These are phyloP conservation scores for Pleurotus tuber-regium DNA, from an alignment of 768 basidiomycete genomes.

Conservation along the genomic window DNA sequence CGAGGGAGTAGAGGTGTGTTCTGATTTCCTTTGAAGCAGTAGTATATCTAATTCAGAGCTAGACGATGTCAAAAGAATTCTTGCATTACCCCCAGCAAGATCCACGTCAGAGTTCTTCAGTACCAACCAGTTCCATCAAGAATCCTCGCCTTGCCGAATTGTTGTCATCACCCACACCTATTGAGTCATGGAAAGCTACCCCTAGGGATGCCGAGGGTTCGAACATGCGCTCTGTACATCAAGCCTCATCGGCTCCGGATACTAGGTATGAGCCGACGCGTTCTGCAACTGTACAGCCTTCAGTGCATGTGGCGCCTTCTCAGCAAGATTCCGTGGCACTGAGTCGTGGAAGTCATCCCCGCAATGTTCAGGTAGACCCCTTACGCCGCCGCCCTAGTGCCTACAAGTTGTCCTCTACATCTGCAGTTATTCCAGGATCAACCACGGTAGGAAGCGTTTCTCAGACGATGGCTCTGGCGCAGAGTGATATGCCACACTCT, in stretches of 20 bases:
- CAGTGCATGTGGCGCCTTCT: not conserved
- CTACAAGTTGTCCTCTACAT: not conserved
- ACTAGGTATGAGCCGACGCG: not conserved
- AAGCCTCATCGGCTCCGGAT: not conserved
- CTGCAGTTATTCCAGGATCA: not conserved
- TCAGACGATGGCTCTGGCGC: not conserved
- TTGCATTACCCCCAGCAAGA: not conserved
- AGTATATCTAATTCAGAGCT: too few species aligned
- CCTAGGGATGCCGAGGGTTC: not conserved
- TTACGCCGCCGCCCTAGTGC: constrained; percentile 1
- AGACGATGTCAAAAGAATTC: too few species aligned
- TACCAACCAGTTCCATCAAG: not conserved
- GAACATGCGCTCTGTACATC: not conserved
- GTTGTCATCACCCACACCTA: constrained; percentile 3
- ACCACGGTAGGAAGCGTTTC: not conserved
- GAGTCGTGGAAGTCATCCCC: not conserved
- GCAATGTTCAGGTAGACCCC: not conserved
- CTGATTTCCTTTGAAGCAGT: too few species aligned
- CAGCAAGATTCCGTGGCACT: not conserved
- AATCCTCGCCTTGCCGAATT: constrained; percentile 7
- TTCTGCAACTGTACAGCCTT: not conserved
- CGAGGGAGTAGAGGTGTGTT: too few species aligned
- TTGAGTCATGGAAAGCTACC: too few species aligned
- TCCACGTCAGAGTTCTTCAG: not conserved
- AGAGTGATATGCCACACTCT: not conserved